phyloP scores from a whole-genome alignment of 2,329 filamentous ascomycete species.

The Triangularia verruculosa region DNA sequence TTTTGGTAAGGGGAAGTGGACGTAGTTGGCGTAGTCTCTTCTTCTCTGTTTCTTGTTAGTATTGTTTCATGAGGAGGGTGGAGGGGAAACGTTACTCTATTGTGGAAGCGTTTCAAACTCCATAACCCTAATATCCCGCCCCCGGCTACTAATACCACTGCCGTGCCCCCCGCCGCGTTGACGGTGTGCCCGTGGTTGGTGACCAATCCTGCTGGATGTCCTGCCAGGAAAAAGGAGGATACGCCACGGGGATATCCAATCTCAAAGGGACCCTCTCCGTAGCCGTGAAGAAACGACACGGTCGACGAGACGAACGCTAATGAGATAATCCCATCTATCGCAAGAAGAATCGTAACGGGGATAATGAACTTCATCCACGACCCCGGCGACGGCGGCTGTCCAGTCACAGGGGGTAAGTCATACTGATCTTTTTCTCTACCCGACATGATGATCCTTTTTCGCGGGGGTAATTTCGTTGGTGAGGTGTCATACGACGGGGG shows the following conservation, averaged over 20 bases:
- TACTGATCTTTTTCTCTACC: background rate
- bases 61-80: no score
- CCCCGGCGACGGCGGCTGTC: background rate
- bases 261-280: slow-evolving; percentile 30
- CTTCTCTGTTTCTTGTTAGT: slow-evolving; percentile 4
- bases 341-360: slow-evolving; percentile 33
- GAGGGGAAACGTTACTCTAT: no score
- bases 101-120: slow-evolving; percentile 27
- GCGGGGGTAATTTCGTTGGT: background rate
- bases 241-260: slow-evolving; percentile 24
- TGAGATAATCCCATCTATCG: slow-evolving; percentile 39
- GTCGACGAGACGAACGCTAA: slow-evolving; percentile 39
- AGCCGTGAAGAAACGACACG: slow-evolving; percentile 38
- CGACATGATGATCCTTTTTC: background rate
- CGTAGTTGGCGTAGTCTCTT: slow-evolving; percentile 21
- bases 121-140: slow-evolving; percentile 34
- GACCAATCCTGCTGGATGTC: slow-evolving; percentile 34
- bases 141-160: slow-evolving; percentile 35
- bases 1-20: slow-evolving; percentile 2
- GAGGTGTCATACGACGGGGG: background rate
- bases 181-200: slow-evolving; percentile 42
- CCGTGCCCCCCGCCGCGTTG: slow-evolving; percentile 41
- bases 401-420: background rate
- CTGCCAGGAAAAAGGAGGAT: slow-evolving; percentile 29
- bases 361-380: slow-evolving; percentile 18